Percentiles rank a stretch among this genome's conserved stretches.
These are phyloP conservation scores for Mesembryanthemum crystallinum DNA, from an alignment of 148 eudicot species.

Conservation along the genomic window DNA sequence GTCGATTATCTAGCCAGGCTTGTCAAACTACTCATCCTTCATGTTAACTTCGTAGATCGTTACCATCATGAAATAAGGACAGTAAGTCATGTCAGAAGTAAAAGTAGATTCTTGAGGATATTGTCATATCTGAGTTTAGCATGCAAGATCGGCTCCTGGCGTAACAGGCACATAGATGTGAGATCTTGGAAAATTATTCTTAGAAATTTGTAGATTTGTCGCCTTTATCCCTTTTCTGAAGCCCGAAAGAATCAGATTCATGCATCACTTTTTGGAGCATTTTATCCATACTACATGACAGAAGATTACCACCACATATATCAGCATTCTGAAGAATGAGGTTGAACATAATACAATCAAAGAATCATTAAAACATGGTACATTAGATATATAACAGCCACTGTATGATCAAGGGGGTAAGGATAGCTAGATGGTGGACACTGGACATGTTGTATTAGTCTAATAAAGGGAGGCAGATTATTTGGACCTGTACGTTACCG, in stretches of 20 bases:
- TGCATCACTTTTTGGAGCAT: background rate
- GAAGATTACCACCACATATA: background rate
- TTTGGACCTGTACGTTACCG: no score
- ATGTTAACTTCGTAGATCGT: background rate
- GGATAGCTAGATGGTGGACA: no score
- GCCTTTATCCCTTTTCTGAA: background rate
- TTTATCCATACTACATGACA: background rate
- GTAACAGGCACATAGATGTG: background rate
- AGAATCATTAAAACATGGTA: no score
- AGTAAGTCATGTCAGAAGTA: background rate
- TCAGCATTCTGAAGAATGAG: background rate
- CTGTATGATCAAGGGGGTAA: no score
- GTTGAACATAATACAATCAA: no score
- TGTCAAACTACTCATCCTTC: background rate
- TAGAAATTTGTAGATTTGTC: no score
- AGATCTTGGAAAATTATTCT: background rate
- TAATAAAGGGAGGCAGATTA: no score
- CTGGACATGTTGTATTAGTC: no score
- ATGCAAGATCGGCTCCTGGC: background rate
- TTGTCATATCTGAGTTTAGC: background rate
- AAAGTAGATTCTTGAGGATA: background rate
- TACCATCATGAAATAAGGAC: background rate
- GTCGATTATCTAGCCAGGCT: background rate
- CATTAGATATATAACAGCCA: no score
- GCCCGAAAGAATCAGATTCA: background rate